phyloP scores from a whole-genome alignment of 1,284 basidiomycete genomes.

The Inonotus obliquus region DNA sequence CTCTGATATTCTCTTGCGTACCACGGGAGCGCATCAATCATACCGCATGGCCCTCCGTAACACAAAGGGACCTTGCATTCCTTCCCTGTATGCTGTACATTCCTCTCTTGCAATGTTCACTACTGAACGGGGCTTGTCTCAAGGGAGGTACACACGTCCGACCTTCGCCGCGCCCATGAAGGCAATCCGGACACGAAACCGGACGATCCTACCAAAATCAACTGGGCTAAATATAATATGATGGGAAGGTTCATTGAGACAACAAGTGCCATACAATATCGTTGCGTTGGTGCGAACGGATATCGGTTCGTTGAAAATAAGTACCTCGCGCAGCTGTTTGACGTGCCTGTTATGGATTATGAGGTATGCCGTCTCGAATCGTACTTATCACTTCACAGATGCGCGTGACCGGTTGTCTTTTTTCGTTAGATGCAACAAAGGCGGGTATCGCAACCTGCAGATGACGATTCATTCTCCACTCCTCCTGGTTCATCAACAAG shows the following conservation, averaged over 20 bases:
- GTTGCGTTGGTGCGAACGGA: constrained; percentile 53
- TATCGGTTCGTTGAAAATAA: constrained; percentile 53
- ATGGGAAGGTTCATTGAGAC: constrained; percentile 72
- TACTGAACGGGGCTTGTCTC: neutral
- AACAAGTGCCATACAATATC: constrained; percentile 66
- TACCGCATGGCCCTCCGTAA: constrained; percentile 77
- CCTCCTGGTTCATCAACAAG: neutral
- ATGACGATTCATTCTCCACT: neutral
- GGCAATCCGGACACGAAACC: constrained; percentile 64
- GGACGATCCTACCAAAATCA: constrained; percentile 59
- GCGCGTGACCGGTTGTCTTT: neutral
- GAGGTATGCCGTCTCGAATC: constrained; percentile 38
- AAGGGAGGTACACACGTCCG: constrained; percentile 82
- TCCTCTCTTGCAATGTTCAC: constrained; percentile 1
- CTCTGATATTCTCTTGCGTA: constrained; percentile 72
- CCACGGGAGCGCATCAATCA: constrained; percentile 67
- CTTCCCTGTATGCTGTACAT: constrained; percentile 56
- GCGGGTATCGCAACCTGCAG: constrained; percentile 7
- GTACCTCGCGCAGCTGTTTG: constrained; percentile 48
- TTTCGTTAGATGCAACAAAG: constrained; percentile 13
- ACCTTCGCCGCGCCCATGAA: constrained; percentile 73
- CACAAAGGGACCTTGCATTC: constrained; percentile 76
- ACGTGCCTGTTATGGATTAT: constrained; percentile 50
- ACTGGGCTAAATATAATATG: constrained; percentile 85
- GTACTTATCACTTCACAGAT: neutral